phyloP scores from a whole-genome alignment of 345 rosid species.

The Cardamine chenopodiifolia region DNA sequence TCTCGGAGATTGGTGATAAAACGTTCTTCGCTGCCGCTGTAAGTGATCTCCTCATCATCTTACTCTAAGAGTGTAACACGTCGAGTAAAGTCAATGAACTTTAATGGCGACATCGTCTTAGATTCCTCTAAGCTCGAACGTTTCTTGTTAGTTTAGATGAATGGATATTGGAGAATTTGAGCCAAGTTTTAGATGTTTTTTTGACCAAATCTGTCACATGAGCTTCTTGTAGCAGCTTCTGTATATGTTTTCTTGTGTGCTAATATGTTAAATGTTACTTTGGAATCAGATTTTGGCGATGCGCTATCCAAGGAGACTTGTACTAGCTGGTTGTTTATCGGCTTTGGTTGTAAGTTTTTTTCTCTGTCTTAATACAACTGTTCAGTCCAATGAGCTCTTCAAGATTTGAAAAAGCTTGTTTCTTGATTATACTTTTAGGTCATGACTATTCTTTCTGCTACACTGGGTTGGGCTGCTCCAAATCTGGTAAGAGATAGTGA shows the following conservation, averaged over 20 bases:
- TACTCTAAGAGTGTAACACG: not conserved
- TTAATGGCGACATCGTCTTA: not conserved
- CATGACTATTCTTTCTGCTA: constrained; percentile 86
- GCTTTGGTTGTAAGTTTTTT: constrained; percentile 64
- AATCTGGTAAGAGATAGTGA: constrained; percentile 66
- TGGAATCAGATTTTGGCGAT: constrained; percentile 84
- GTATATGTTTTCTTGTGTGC: not conserved
- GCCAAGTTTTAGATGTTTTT: not conserved
- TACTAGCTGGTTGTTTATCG: constrained; percentile 77
- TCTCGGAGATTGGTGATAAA: constrained; percentile 96
- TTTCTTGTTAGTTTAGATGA: not conserved
- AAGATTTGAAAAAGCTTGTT: not conserved
- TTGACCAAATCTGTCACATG: constrained; percentile 1
- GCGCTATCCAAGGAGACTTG: constrained; percentile 95
- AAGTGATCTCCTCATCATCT: constrained; percentile 31
- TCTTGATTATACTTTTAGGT: constrained; percentile 52
- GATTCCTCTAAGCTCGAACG: not conserved
- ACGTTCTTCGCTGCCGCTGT: constrained; percentile 97
- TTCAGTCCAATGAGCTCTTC: not conserved
- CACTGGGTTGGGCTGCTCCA: constrained; percentile 94
- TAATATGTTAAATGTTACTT: not conserved
- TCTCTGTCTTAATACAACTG: not conserved
- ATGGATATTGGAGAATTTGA: too few species aligned
- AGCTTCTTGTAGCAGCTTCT: not conserved
- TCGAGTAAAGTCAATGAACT: not conserved